These are phyloP conservation scores for Rhynchosporium secalis DNA, from an alignment of 2,329 filamentous ascomycete genomes.

Conservation along the genomic window DNA sequence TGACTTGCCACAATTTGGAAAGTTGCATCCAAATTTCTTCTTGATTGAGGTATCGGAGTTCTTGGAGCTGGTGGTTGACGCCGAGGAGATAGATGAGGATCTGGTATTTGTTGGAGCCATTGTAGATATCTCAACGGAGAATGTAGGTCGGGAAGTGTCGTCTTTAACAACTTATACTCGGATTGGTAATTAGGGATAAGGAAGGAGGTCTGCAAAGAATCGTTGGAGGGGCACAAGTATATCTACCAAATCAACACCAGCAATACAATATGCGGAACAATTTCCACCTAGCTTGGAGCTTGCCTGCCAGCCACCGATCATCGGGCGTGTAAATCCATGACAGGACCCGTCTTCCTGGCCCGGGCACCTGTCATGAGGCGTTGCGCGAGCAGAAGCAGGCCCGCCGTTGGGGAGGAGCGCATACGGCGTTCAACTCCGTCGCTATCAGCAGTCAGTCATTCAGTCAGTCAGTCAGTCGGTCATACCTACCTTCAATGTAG, in stretches of 20 bases:
- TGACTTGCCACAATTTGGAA: slow-evolving; percentile 46
- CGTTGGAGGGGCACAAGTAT: slow-evolving; percentile 31
- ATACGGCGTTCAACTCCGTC: slow-evolving; percentile 16
- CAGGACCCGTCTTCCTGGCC: slow-evolving; percentile 16
- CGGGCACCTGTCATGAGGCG: slow-evolving; percentile 18
- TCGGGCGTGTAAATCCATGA: slow-evolving; percentile 31
- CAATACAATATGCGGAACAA: slow-evolving; percentile 29
- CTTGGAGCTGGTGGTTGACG: slow-evolving; percentile 32
- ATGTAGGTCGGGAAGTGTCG: no score
- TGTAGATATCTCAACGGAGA: slow-evolving; percentile 1
- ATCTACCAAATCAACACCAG: slow-evolving; percentile 22
- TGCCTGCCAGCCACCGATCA: slow-evolving; percentile 34
- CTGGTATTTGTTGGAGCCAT: slow-evolving; percentile 35
- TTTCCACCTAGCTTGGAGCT: slow-evolving; percentile 31
- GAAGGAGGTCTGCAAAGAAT: slow-evolving; percentile 28
- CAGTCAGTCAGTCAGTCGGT: neutral
- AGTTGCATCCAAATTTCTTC: slow-evolving; percentile 44
- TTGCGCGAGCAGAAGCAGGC: neutral
- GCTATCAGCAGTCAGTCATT: neutral
- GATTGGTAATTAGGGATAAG: slow-evolving; percentile 13
- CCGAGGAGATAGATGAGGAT: slow-evolving; percentile 35
- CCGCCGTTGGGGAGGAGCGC: slow-evolving; percentile 3
- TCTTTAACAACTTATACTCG: neutral
- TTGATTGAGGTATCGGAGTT: slow-evolving; percentile 28
- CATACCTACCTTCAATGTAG: neutral